Evolutionary conservation across 495 filamentous ascomycete species (phyloP).

Genomic region (Aspergillus saccharolyticus): DNA sequence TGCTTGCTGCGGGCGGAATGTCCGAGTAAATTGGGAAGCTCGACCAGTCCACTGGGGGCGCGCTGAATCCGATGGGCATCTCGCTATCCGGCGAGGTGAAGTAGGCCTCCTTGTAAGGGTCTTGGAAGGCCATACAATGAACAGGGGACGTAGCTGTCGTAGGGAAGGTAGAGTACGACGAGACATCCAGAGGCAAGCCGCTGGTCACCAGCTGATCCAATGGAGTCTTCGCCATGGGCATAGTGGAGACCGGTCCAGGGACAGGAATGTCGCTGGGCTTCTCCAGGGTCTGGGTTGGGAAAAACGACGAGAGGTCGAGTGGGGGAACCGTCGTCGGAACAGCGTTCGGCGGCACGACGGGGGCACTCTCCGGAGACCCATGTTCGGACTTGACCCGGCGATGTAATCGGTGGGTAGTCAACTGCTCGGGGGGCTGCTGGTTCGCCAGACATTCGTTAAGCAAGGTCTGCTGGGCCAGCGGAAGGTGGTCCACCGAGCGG

Average conservation of each 20-base stretch:
- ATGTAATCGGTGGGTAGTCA: constrained; percentile 44
- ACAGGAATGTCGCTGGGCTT: constrained; percentile 18
- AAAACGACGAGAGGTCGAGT: constrained; percentile 58
- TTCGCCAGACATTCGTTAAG: constrained; percentile 34
- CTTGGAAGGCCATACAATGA: constrained; percentile 41
- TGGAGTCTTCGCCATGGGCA: constrained; percentile 31
- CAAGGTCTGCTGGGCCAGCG: constrained; percentile 43
- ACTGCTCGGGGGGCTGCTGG: constrained; percentile 25
- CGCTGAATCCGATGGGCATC: constrained; percentile 55
- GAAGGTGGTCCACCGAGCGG: constrained; percentile 65
- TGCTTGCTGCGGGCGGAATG: constrained; percentile 59
- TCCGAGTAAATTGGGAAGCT: constrained; percentile 60
- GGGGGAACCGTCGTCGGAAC: constrained; percentile 59
- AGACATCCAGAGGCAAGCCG: constrained; percentile 37
- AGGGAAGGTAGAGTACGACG: constrained; percentile 33
- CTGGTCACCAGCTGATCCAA: constrained; percentile 37
- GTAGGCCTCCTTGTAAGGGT: constrained; percentile 38
- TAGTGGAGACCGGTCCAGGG: constrained; percentile 19
- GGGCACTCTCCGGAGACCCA: constrained; percentile 59
- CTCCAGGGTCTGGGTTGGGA: constrained; percentile 44
- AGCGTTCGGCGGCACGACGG: constrained; percentile 51
- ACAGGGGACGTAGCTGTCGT: constrained; percentile 34
- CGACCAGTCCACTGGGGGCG: constrained; percentile 68
- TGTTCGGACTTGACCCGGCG: constrained; percentile 65
- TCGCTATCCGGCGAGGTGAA: constrained; percentile 57